A percentile compares a stretch with the other conserved stretches of the same genome.
phyloP scores from a whole-genome alignment of 179 eudicot genomes.

The Corrigiola litoralis region DNA sequence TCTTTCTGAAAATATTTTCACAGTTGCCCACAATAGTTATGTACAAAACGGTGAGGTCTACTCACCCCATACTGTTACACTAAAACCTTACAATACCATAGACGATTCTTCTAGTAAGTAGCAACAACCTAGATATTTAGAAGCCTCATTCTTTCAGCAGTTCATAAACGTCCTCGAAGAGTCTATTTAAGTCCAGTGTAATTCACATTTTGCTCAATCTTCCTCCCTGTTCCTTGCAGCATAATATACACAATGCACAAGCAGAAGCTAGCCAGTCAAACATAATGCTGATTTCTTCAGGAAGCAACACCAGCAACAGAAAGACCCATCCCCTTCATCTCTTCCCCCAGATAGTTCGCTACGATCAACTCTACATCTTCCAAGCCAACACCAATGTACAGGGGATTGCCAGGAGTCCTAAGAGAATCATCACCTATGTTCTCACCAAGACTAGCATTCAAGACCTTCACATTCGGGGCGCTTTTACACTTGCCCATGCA shows the following conservation, averaged over 20 bases:
- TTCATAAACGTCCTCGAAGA: no score
- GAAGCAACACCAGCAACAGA: slow-evolving; percentile 19
- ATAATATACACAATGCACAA: neutral
- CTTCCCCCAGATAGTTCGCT: slow-evolving; percentile 41
- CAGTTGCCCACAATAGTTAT: no score
- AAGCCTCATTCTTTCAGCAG: no score
- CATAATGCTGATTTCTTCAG: neutral
- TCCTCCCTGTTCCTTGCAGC: neutral
- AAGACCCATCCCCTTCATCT: slow-evolving; percentile 17
- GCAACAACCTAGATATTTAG: no score
- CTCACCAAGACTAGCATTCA: slow-evolving; percentile 9
- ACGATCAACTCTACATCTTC: slow-evolving; percentile 67
- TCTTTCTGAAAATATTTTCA: no score
- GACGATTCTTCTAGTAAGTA: no score
- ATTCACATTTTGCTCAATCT: neutral
- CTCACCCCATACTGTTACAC: no score
- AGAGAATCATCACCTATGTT: slow-evolving; percentile 18
- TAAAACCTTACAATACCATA: no score
- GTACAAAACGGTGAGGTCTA: no score
- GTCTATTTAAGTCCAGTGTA: no score
- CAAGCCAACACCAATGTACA: slow-evolving; percentile 69
- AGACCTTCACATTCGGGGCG: slow-evolving; percentile 64
- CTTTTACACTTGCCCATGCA: slow-evolving; percentile 87
- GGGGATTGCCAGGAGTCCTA: slow-evolving; percentile 28
- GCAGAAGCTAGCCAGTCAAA: neutral